A percentile compares a stretch with the other conserved stretches of the same genome.
These are phyloP conservation scores for Chaetomium tenue DNA, from an alignment of 495 filamentous ascomycete genomes.

Conservation along the genomic window DNA sequence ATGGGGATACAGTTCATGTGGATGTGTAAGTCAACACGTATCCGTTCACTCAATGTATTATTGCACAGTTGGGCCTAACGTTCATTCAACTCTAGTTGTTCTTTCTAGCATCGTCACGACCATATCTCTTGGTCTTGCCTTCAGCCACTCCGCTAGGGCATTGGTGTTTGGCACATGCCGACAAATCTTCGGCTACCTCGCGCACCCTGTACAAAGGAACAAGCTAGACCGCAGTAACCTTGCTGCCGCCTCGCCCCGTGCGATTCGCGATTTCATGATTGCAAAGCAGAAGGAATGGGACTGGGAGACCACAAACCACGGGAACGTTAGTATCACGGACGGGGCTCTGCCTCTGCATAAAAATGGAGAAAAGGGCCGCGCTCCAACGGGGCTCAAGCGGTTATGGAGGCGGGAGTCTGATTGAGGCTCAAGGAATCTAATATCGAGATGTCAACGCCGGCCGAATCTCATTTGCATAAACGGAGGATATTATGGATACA, in stretches of 20 bases:
- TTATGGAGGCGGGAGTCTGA: neutral
- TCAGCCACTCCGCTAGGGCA: slow-evolving; percentile 27
- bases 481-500: too few relatives aligned
- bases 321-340: slow-evolving; percentile 1
- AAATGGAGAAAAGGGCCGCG: neutral
- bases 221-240: slow-evolving; percentile 6
- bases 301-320: slow-evolving; percentile 21
- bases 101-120: slow-evolving; percentile 26
- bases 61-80: neutral
- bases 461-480: too few relatives aligned
- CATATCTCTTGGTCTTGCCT: slow-evolving; percentile 28
- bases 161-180: slow-evolving; percentile 23
- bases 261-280: slow-evolving; percentile 31
- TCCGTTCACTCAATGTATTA: too few relatives aligned
- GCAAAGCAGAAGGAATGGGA: slow-evolving; percentile 31
- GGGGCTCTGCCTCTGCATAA: slow-evolving; percentile 24
- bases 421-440: neutral
- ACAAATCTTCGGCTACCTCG: slow-evolving; percentile 16
- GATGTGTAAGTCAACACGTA: slow-evolving; percentile 37
- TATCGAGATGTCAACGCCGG: neutral
- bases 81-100: slow-evolving; percentile 22
- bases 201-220: slow-evolving; percentile 1
- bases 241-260: slow-evolving; percentile 22
- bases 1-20: slow-evolving; percentile 34
- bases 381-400: neutral